Conservation (phyloP, 805 yeast species). For the Ogataea paradorogensis region DNA sequence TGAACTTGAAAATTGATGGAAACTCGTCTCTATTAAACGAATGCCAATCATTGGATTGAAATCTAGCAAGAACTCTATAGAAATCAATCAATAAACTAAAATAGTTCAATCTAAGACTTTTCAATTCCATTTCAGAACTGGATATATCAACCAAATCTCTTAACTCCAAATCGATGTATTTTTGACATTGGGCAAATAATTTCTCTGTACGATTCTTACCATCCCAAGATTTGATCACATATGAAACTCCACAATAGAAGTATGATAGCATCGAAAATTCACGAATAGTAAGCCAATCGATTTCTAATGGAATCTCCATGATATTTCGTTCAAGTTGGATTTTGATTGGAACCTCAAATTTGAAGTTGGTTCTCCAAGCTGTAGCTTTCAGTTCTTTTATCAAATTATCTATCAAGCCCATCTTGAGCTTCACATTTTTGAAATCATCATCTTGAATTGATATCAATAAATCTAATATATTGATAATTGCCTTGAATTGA, state of each 20-base stretch:
- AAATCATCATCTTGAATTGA: conserved; percentile 32
- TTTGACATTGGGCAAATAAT: conserved; percentile 37
- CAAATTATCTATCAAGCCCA: conserved; percentile 30
- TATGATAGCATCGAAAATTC: conserved; percentile 42
- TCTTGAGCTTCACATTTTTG: conserved; percentile 23
- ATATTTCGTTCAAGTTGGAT: not conserved
- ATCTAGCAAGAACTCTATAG: conserved; percentile 38
- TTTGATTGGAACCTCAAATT: conserved; percentile 7
- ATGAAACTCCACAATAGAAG: conserved; percentile 41
- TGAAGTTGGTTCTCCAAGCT: conserved; percentile 9
- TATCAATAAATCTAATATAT: conserved; percentile 27
- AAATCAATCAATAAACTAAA: conserved; percentile 32
- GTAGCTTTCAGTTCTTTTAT: conserved; percentile 22
- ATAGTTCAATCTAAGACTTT: conserved; percentile 31
- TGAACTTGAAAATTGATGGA: conserved; percentile 28
- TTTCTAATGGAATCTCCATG: conserved; percentile 24
- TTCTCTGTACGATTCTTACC: conserved; percentile 35
- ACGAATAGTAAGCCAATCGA: conserved; percentile 42
- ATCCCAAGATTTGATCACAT: conserved; percentile 36
- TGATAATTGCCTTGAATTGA: conserved; percentile 36
- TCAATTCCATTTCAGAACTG: conserved; percentile 24
- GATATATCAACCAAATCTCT: conserved; percentile 14
- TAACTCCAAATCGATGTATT: conserved; percentile 32
- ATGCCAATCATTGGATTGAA: conserved; percentile 23
- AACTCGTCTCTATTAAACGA: conserved; percentile 4